phyloP scores from a whole-genome alignment of 257 asterid species.

The Knoxia roxburghii region DNA sequence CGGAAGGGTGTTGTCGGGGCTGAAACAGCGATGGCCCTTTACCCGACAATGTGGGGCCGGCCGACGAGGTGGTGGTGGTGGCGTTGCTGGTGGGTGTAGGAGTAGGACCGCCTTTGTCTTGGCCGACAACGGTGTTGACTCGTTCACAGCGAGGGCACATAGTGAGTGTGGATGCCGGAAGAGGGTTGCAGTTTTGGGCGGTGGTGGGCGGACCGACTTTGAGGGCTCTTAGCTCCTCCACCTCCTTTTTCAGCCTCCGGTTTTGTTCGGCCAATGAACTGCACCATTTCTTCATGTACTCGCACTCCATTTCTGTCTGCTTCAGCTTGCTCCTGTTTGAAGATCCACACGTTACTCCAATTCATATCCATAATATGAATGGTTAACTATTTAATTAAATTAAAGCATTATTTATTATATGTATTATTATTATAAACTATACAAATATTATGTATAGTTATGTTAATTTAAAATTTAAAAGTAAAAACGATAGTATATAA shows the following conservation, averaged over 20 bases:
- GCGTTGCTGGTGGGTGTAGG: neutral
- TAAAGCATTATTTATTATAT: too few species aligned
- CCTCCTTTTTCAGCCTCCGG: slow-evolving; percentile 50
- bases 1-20: slow-evolving; percentile 31
- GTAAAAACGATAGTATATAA: too few species aligned
- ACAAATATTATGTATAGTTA: too few species aligned
- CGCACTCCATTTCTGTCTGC: slow-evolving; percentile 80
- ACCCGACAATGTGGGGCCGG: slow-evolving; percentile 17
- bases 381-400: too few species aligned
- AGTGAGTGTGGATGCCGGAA: slow-evolving; percentile 44
- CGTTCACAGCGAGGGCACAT: slow-evolving; percentile 86
- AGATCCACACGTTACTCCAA: too few species aligned
- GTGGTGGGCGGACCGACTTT: slow-evolving; percentile 33
- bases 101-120: slow-evolving; percentile 9
- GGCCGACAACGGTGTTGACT: slow-evolving; percentile 32
- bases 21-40: slow-evolving; percentile 23
- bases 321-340: slow-evolving; percentile 64
- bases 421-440: too few species aligned
- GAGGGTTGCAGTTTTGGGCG: slow-evolving; percentile 30
- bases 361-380: too few species aligned
- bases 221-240: slow-evolving; percentile 55
- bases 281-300: slow-evolving; percentile 66
- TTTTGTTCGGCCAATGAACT: slow-evolving; percentile 65
- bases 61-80: slow-evolving; percentile 13
- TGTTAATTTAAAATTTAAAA: too few species aligned